phyloP scores from a whole-genome alignment of 768 basidiomycete genomes.

The Pisolithus orientalis region DNA sequence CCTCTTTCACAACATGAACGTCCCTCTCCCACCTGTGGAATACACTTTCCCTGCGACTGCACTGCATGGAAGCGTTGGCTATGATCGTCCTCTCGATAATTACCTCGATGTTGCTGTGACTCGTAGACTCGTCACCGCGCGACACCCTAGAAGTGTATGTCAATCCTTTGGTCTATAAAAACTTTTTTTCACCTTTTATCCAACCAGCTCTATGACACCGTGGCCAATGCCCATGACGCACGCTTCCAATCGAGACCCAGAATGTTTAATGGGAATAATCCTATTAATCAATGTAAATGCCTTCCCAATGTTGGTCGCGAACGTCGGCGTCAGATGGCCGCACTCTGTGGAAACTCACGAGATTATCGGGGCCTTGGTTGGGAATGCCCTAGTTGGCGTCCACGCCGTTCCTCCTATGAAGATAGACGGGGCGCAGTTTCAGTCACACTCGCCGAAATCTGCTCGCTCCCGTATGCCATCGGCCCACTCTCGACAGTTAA shows the following conservation, averaged over 20 bases:
- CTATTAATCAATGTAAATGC: constrained; percentile 2
- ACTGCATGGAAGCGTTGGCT: constrained; percentile 13
- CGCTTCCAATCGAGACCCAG: constrained; percentile 7
- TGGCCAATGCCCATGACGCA: constrained; percentile 23
- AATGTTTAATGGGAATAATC: constrained; percentile 9
- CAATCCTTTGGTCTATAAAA: background rate
- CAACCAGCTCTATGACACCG: constrained; percentile 24
- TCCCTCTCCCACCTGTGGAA: constrained; percentile 10
- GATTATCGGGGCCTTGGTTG: constrained; percentile 22
- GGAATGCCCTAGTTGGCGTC: constrained; percentile 16
- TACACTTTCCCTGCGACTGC: constrained; percentile 5
- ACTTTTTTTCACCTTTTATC: background rate
- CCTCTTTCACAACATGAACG: background rate
- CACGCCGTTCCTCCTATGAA: constrained; percentile 20
- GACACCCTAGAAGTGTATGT: constrained; percentile 13
- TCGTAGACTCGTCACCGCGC: constrained; percentile 8
- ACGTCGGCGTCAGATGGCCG: constrained; percentile 10
- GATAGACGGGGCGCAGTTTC: constrained; percentile 16
- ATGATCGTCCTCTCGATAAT: constrained; percentile 18
- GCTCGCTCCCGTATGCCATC: constrained; percentile 18
- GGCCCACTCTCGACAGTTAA: constrained; percentile 14
- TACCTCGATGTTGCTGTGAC: constrained; percentile 21
- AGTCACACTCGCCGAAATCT: constrained; percentile 22
- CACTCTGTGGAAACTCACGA: constrained; percentile 9
- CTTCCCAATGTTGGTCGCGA: constrained; percentile 10